Evolutionary conservation across 2,329 filamentous ascomycete genomes (phyloP), one percentile per base, ranked within the genome.

Genomic region (Aspergillus hiratsukae): DNA sequence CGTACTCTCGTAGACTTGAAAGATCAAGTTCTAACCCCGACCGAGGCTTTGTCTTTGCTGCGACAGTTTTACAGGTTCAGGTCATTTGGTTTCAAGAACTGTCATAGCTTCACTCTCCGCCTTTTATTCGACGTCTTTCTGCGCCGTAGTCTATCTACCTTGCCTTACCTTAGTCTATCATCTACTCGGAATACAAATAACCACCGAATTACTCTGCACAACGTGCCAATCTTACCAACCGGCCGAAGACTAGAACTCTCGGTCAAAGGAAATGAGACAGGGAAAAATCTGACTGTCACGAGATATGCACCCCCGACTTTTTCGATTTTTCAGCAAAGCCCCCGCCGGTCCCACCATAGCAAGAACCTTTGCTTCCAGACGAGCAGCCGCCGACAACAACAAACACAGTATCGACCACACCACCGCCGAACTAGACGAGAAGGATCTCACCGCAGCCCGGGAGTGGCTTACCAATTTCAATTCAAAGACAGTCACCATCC

Each of bases 391-490:
- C 29, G 50, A 53, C n/a, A 52, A 25, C 37, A 45, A 55, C 25
- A 45, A 35, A 40, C 51, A 58, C 8, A 51, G 56, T 43, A 58
- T 65, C 50, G 64, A 58, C 9, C 51, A 57, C 43, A 59, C 65
- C 49, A 64, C 62, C 35, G 21, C 21, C 23, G 43, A 25, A 7
- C 19, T 23, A 46, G 43, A 46, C 11, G 43, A 27, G 27, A 70
- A 76, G 35, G 69, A 76, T 21, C 58, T 76, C 52, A 61, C 59
- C 48, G 71, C 75, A 40, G 83, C 83, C 14, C 78, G 84, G 54
- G 70, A 75, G 64, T 87, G 84, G 84, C 79, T 87, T 49, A 73
- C 76, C 46, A 72, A 73, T 48, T 77, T 86, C 61, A 74, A 80
- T 68, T 69, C 78, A 54, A 77, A 81, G 14, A 78, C 80, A 17